Evolutionary conservation across 306 rosid genomes (phyloP).

Genomic region (Trichosanthes cucumerina): DNA sequence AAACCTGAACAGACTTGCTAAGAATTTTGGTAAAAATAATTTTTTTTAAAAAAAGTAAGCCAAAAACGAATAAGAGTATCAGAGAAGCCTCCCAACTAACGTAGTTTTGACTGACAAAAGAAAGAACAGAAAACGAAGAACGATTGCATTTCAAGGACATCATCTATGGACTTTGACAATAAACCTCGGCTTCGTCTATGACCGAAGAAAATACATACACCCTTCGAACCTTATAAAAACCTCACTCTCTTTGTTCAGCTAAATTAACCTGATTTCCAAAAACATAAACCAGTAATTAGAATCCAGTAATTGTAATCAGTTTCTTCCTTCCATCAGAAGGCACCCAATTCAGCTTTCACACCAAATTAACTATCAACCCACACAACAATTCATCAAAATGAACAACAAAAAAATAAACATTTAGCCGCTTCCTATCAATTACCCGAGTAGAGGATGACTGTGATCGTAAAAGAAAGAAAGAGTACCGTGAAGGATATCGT

Average conservation of each 20-base stretch:
- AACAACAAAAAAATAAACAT: not conserved
- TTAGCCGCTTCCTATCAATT: not conserved
- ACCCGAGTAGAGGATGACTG: not conserved
- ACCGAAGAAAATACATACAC: not conserved
- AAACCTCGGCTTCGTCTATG: not conserved
- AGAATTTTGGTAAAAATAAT: no score
- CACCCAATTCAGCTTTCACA: not conserved
- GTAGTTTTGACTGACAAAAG: not conserved
- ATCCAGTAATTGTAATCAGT: not conserved
- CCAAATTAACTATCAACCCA: not conserved
- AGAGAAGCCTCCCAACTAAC: not conserved
- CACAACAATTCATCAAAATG: not conserved
- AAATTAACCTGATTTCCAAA: not conserved
- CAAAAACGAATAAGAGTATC: no score
- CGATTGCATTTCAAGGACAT: not conserved
- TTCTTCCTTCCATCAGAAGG: not conserved
- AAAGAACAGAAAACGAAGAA: not conserved
- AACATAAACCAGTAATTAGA: no score
- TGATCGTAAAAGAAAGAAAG: not conserved
- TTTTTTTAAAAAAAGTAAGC: no score
- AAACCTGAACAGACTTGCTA: not conserved
- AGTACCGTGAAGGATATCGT: slow-evolving; percentile 78
- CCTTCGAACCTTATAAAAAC: not conserved
- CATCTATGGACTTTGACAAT: not conserved
- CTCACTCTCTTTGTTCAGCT: not conserved